Evolutionary conservation across 169 alveolate genomes (phyloP).

Genomic region (Plasmodium ovale): DNA sequence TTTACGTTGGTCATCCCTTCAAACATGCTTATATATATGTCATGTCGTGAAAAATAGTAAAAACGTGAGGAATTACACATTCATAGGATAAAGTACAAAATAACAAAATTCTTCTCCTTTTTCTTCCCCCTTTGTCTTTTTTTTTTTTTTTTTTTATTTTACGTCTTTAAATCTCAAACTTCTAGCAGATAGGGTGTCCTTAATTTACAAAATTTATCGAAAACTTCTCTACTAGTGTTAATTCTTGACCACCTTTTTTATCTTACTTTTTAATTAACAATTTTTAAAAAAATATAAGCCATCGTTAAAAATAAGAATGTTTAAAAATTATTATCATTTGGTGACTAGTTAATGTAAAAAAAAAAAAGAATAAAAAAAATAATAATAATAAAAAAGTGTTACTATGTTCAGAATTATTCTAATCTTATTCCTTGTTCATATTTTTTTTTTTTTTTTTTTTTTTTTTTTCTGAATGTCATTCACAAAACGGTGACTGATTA

Average conservation of each 20-base stretch:
- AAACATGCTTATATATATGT: too few relatives aligned
- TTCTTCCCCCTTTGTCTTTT: too few relatives aligned
- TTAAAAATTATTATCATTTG: conserved; percentile 7
- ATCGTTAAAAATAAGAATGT: conserved; percentile 11
- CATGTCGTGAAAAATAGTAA: too few relatives aligned
- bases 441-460: conserved; percentile 18
- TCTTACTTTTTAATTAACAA: conserved; percentile 5
- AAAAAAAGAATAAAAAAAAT: conserved; percentile 11
- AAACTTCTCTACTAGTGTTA: neutral
- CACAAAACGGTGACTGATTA: neutral
- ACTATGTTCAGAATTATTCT: conserved; percentile 38
- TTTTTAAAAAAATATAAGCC: conserved; percentile 5
- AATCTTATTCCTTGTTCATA: neutral
- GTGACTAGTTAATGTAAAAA: conserved; percentile 9
- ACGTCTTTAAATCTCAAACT: neutral
- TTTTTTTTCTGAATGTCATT: conserved; percentile 13
- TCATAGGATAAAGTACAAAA: too few relatives aligned
- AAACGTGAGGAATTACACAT: too few relatives aligned
- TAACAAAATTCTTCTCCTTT: too few relatives aligned
- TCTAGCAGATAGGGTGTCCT: neutral
- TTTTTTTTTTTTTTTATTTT: neutral
- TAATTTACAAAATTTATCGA: neutral
- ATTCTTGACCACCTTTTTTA: neutral
- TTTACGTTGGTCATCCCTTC: too few relatives aligned
- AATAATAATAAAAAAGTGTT: conserved; percentile 11